A percentile compares a stretch with the other conserved stretches of the same genome.
These are phyloP conservation scores for Phytophthora podocarpi DNA, from an alignment of 352 stramenopile genomes.

Conservation along the genomic window DNA sequence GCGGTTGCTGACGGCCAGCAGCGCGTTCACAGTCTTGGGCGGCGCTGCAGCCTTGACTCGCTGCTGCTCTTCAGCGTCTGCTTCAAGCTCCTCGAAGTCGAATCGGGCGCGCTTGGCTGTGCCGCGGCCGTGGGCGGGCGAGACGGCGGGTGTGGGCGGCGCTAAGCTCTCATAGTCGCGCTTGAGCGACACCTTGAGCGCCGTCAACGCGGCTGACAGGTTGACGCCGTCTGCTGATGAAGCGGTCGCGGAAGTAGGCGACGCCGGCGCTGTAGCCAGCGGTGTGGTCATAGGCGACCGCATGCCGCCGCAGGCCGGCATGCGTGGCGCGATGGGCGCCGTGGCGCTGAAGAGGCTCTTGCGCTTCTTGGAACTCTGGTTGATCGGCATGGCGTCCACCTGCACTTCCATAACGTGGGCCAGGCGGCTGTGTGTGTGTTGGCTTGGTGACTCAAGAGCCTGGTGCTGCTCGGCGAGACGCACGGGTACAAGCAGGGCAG, in stretches of 20 bases:
- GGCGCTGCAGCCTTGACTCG: constrained; percentile 17
- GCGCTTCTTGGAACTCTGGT: constrained; percentile 73
- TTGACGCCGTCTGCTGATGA: constrained; percentile 46
- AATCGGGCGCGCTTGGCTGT: constrained; percentile 64
- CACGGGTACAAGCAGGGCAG: constrained; percentile 26
- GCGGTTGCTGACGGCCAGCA: constrained; percentile 73
- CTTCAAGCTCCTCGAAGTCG: constrained; percentile 44
- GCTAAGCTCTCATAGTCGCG: constrained; percentile 74
- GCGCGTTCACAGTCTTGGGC: constrained; percentile 50
- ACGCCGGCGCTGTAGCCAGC: constrained; percentile 6
- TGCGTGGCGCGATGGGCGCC: constrained; percentile 33
- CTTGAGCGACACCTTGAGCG: constrained; percentile 80
- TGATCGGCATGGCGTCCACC: constrained; percentile 54
- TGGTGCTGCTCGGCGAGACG: constrained; percentile 12
- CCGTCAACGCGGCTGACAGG: constrained; percentile 59
- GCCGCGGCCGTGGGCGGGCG: constrained; percentile 52
- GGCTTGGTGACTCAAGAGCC: constrained; percentile 2
- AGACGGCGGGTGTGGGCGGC: constrained; percentile 72
- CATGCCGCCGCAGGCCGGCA: constrained; percentile 21
- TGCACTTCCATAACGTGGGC: constrained; percentile 39
- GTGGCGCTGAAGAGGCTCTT: constrained; percentile 48
- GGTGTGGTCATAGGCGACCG: constrained; percentile 9
- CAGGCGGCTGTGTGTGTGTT: constrained; percentile 1
- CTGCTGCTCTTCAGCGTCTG: constrained; percentile 34
- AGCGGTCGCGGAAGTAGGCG: constrained; percentile 11